Evolutionary conservation across 441 rosid genomes (phyloP).

Genomic region (Adansonia madagascariensis): DNA sequence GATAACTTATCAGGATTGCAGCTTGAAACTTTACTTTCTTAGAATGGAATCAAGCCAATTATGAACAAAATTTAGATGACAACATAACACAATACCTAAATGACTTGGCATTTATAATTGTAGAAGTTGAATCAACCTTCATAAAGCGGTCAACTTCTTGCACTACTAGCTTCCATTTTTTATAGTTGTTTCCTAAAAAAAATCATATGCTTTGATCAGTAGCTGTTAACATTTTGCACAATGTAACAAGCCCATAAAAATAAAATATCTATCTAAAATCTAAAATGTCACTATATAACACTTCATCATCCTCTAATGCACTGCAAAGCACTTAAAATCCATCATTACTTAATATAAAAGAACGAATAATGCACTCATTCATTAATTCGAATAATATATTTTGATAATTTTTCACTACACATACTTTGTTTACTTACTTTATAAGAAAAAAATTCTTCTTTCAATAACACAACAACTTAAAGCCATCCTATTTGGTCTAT

Average conservation of each 20-base stretch:
- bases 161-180: slow-evolving; percentile 87
- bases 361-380: background rate
- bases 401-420: background rate
- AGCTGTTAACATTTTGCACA: too few species aligned
- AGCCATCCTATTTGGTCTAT: too few species aligned
- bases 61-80: slow-evolving; percentile 74
- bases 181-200: slow-evolving; percentile 72
- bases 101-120: slow-evolving; percentile 60
- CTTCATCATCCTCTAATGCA: background rate
- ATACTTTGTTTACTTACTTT: background rate
- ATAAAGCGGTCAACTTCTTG: slow-evolving; percentile 80
- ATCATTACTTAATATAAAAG: background rate
- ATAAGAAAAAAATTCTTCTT: background rate
- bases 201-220: slow-evolving; percentile 11
- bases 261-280: background rate
- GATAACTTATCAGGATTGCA: slow-evolving; percentile 82
- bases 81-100: slow-evolving; percentile 55
- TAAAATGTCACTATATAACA: background rate
- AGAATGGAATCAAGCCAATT: slow-evolving; percentile 83
- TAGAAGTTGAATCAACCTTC: slow-evolving; percentile 48
- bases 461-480: too few species aligned
- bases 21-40: slow-evolving; percentile 80
- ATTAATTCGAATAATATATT: background rate
- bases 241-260: too few species aligned
- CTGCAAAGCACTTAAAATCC: background rate